These are phyloP conservation scores for Trichoderma oligosporum DNA, from an alignment of 2,329 filamentous ascomycete genomes.

Conservation along the genomic window DNA sequence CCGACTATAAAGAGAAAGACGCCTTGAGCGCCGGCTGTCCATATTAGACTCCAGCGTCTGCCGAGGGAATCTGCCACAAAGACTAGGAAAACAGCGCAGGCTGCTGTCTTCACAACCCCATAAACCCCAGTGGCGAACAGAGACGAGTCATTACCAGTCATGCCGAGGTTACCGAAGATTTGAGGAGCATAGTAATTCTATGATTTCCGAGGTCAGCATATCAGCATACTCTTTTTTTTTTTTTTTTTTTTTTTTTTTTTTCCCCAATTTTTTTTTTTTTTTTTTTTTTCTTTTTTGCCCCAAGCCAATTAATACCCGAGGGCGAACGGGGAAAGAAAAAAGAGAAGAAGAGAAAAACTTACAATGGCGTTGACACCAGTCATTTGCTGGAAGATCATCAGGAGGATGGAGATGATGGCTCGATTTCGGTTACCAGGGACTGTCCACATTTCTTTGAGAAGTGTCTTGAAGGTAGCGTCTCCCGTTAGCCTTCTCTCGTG, in stretches of 20 bases:
- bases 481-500: slow-evolving; percentile 56
- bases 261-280: too few species aligned
- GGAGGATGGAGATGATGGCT: slow-evolving; percentile 56
- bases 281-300: too few species aligned
- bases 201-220: background rate
- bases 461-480: slow-evolving; percentile 50
- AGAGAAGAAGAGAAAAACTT: slow-evolving; percentile 31
- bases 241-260: too few species aligned
- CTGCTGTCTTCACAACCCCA: slow-evolving; percentile 65
- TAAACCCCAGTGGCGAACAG: slow-evolving; percentile 73
- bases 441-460: slow-evolving; percentile 61
- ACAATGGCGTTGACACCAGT: slow-evolving; percentile 55
- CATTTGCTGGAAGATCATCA: slow-evolving; percentile 70
- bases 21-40: slow-evolving; percentile 61
- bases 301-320: too few species aligned
- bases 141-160: slow-evolving; percentile 51
- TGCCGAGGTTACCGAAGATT: slow-evolving; percentile 64
- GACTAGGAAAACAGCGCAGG: slow-evolving; percentile 61
- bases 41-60: slow-evolving; percentile 56
- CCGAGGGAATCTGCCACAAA: slow-evolving; percentile 68
- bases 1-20: slow-evolving; percentile 66
- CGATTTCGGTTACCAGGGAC: slow-evolving; percentile 61
- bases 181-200: slow-evolving; percentile 64
- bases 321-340: background rate
- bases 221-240: background rate